Percentiles rank a stretch among this genome's conserved stretches.
Conservation (phyloP, 2,329 filamentous ascomycete species). For the Dryadomyces sulphureus region DNA sequence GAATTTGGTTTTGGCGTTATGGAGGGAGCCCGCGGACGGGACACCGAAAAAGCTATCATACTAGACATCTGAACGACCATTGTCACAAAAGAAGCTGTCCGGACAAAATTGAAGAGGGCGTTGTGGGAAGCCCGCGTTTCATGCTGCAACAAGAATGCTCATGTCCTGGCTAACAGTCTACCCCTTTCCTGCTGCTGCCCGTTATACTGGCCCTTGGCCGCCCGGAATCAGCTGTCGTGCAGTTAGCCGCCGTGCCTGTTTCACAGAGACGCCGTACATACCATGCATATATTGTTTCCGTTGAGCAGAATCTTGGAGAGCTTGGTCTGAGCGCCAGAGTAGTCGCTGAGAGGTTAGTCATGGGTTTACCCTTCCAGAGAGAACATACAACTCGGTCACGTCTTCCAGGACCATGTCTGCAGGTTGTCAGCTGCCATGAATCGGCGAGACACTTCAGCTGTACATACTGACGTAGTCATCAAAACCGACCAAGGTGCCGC, state of each 20-base stretch:
- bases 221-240: constrained; percentile 55
- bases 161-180: too few species aligned
- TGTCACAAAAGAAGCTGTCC: not conserved
- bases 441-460: not conserved
- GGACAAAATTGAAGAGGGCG: not conserved
- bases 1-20: not conserved
- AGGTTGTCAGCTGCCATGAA: constrained; percentile 12
- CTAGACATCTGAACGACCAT: not conserved
- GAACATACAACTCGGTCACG: constrained; percentile 79
- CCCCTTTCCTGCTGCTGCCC: not conserved
- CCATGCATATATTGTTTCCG: constrained; percentile 99
- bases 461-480: constrained; percentile 99
- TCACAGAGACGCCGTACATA: constrained; percentile 27
- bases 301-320: constrained; percentile 91
- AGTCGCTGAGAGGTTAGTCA: constrained; percentile 72
- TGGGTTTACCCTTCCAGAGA: not conserved
- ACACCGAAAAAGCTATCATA: not conserved
- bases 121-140: not conserved
- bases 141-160: not conserved
- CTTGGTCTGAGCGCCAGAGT: constrained; percentile 74
- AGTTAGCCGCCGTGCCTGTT: not conserved
- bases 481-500: constrained; percentile 84
- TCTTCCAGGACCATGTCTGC: constrained; percentile 96
- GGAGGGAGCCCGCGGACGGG: not conserved
- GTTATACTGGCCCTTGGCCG: constrained; percentile 49